Evolutionary conservation across 2,329 filamentous ascomycete genomes (phyloP).

Genomic region (Sporothrix pseudoabietina): DNA sequence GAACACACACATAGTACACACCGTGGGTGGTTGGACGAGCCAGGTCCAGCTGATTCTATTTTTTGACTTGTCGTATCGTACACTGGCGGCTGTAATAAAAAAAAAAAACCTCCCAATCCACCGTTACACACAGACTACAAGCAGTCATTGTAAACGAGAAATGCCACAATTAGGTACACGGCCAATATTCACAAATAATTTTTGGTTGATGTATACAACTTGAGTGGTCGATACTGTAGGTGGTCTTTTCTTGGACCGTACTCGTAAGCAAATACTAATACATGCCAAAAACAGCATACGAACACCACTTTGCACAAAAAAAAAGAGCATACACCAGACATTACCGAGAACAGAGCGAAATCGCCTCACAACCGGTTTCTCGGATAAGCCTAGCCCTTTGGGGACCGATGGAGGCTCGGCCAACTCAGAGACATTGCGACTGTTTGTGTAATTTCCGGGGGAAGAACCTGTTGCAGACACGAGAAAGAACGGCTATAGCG

Average conservation of each 20-base stretch:
- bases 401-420: neutral
- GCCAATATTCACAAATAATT: slow-evolving; percentile 3
- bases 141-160: slow-evolving; percentile 13
- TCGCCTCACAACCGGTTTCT: neutral
- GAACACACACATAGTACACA: neutral
- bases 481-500: neutral
- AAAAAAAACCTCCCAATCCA: neutral
- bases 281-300: neutral
- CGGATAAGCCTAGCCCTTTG: neutral
- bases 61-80: slow-evolving; percentile 11
- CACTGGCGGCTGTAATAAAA: slow-evolving; percentile 3
- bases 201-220: neutral
- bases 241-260: neutral
- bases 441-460: slow-evolving; percentile 10
- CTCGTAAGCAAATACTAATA: neutral
- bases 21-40: neutral
- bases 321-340: neutral
- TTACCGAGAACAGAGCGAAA: neutral
- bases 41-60: neutral
- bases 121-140: slow-evolving; percentile 16
- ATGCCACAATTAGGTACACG: neutral
- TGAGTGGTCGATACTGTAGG: neutral
- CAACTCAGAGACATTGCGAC: slow-evolving; percentile 4
- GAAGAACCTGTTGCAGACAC: neutral
- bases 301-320: neutral